These are phyloP conservation scores for Colletotrichum limetticola DNA, from an alignment of 2,329 filamentous ascomycete genomes.

Conservation along the genomic window DNA sequence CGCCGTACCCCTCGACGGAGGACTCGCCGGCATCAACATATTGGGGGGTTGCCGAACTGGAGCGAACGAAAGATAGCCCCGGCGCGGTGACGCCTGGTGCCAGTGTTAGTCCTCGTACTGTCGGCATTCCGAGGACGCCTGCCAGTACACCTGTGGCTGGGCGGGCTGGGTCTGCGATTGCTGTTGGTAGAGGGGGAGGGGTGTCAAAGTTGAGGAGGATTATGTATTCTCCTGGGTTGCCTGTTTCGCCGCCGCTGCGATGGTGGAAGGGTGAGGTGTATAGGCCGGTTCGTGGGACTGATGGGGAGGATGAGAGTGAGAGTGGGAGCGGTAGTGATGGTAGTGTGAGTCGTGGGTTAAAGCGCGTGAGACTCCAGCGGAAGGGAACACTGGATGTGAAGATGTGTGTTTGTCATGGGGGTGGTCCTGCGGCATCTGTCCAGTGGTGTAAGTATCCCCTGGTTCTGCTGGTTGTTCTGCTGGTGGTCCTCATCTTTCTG, in stretches of 20 bases:
- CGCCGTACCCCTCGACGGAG: constrained; percentile 8
- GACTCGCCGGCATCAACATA: neutral
- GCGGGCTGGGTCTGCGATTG: neutral
- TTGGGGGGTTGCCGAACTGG: no score
- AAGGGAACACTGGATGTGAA: no score
- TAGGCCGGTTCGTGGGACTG: neutral
- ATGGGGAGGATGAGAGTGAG: neutral
- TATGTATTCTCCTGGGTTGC: neutral
- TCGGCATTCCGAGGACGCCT: neutral
- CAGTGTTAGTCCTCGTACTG: neutral
- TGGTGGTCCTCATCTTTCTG: neutral
- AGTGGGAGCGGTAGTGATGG: neutral
- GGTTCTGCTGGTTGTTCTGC: neutral
- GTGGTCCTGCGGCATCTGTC: neutral
- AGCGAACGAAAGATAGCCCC: neutral
- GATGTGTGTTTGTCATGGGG: neutral
- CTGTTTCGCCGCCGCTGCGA: neutral
- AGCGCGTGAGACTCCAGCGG: neutral
- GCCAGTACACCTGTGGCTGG: neutral
- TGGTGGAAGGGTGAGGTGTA: neutral
- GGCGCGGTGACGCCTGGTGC: neutral
- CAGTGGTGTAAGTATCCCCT: neutral
- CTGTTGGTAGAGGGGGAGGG: neutral
- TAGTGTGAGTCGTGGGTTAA: neutral
- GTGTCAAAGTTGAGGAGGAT: neutral